Conservation (phyloP, 805 yeast species). For the Monosporozyma solicola region DNA sequence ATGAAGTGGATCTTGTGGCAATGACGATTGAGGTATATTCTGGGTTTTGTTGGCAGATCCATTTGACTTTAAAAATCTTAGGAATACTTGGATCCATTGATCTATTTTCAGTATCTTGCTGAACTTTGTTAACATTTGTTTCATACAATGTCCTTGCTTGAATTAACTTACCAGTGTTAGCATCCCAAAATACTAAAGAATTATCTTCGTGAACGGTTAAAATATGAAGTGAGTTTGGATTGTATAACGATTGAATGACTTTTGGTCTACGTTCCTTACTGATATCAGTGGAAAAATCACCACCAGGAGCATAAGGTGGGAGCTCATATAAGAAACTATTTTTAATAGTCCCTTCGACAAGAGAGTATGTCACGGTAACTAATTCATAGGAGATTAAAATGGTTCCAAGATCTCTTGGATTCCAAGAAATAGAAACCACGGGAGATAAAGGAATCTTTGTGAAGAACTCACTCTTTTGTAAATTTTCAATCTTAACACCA, state of each 20-base stretch:
- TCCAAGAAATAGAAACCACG: conserved; percentile 62
- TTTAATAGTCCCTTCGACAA: conserved; percentile 52
- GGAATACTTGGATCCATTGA: conserved; percentile 16
- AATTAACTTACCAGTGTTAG: conserved; percentile 60
- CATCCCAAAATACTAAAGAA: conserved; percentile 88
- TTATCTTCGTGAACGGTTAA: conserved; percentile 76
- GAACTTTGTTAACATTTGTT: conserved; percentile 50
- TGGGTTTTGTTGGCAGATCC: conserved; percentile 78
- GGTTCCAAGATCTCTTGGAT: conserved; percentile 83
- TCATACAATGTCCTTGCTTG: conserved; percentile 69
- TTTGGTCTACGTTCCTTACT: conserved; percentile 34
- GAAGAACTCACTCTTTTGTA: conserved; percentile 50
- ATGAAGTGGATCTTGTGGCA: conserved; percentile 49
- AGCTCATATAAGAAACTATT: conserved; percentile 51
- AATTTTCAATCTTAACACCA: conserved; percentile 56
- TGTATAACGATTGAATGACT: conserved; percentile 56
- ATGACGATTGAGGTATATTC: conserved; percentile 69
- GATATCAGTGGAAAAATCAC: conserved; percentile 34
- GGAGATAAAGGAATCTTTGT: conserved; percentile 54
- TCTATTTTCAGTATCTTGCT: conserved; percentile 15
- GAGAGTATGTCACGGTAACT: conserved; percentile 59
- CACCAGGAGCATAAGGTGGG: conserved; percentile 66
- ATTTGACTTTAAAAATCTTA: conserved; percentile 46
- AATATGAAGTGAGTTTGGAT: conserved; percentile 86
- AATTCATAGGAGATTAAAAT: conserved; percentile 64